Evolutionary conservation across 129 eudicot genomes (phyloP).

Genomic region (Flaveria ramosissima): DNA sequence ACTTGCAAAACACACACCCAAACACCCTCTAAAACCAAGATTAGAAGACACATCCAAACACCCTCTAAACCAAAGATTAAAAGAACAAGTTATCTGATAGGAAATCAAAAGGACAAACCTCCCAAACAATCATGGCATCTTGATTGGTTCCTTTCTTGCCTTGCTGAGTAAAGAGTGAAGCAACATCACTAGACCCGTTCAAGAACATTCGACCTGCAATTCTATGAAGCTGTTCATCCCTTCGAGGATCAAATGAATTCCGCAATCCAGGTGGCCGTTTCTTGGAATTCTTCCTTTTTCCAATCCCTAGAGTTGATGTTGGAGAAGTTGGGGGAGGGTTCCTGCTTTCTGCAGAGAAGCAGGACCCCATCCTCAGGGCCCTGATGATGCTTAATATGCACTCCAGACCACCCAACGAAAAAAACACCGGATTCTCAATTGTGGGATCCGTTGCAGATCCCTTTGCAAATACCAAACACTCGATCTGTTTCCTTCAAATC

Average conservation of each 20-base stretch:
- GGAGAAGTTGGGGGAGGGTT: conserved; percentile 73
- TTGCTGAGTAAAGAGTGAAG: conserved; percentile 86
- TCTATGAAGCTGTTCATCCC: conserved; percentile 73
- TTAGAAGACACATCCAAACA: conserved; percentile 8
- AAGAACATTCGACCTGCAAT: conserved; percentile 66
- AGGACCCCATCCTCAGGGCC: conserved; percentile 99
- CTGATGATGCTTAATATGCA: conserved; percentile 83
- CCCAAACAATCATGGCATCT: conserved; percentile 99
- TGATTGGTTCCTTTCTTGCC: conserved; percentile 99
- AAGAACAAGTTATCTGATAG: conserved; percentile 1
- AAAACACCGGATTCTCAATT: conserved; percentile 56
- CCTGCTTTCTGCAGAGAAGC: conserved; percentile 95
- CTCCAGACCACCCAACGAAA: conserved; percentile 84
- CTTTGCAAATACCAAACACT: conserved; percentile 20
- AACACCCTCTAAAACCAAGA: conserved; percentile 9
- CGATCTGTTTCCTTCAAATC: background rate
- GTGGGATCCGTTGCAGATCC: conserved; percentile 66
- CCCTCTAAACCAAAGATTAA: conserved; percentile 3
- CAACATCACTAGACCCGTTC: conserved; percentile 78
- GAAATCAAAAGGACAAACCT: conserved; percentile 53
- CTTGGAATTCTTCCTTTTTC: conserved; percentile 54
- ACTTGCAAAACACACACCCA: background rate
- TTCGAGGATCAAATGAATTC: conserved; percentile 47
- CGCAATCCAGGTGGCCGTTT: conserved; percentile 37
- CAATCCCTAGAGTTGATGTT: conserved; percentile 36